These are phyloP conservation scores for Cytospora piceicola DNA, from an alignment of 2,329 filamentous ascomycete species.

Conservation along the genomic window DNA sequence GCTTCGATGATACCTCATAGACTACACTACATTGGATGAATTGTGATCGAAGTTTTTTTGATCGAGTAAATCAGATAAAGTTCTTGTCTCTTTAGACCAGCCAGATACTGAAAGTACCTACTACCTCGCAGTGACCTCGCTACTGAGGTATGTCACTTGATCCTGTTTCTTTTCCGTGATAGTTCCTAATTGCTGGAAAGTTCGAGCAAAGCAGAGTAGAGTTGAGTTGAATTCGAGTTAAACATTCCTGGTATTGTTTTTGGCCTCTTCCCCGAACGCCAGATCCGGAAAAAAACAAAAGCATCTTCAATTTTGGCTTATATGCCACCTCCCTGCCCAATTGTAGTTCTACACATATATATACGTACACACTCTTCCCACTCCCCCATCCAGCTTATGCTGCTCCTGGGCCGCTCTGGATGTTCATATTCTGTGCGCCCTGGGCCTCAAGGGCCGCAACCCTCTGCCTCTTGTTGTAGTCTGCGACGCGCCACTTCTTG, in stretches of 20 bases:
- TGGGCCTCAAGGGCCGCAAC: slow-evolving; percentile 75
- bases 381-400: slow-evolving; percentile 7
- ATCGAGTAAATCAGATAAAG: not conserved
- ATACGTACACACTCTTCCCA: not conserved
- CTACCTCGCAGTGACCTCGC: not conserved
- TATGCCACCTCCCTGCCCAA: not conserved
- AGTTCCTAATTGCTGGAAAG: not conserved
- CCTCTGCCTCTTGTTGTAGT: slow-evolving; percentile 81
- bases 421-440: slow-evolving; percentile 66
- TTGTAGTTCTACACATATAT: not conserved
- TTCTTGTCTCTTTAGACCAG: not conserved
- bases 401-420: slow-evolving; percentile 33
- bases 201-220: not conserved
- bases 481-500: slow-evolving; percentile 93
- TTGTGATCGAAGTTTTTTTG: slow-evolving; percentile 11
- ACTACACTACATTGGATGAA: slow-evolving; percentile 31
- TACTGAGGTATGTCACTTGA: not conserved
- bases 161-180: not conserved
- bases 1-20: slow-evolving; percentile 35
- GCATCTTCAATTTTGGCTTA: not conserved
- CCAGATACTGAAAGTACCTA: no score
- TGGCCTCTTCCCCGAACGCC: not conserved
- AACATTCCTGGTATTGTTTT: not conserved
- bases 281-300: not conserved
- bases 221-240: not conserved